Base-by-base conservation (phyloP, 2,329 filamentous ascomycete genomes). In the Botryosphaeria dothidea region DNA sequence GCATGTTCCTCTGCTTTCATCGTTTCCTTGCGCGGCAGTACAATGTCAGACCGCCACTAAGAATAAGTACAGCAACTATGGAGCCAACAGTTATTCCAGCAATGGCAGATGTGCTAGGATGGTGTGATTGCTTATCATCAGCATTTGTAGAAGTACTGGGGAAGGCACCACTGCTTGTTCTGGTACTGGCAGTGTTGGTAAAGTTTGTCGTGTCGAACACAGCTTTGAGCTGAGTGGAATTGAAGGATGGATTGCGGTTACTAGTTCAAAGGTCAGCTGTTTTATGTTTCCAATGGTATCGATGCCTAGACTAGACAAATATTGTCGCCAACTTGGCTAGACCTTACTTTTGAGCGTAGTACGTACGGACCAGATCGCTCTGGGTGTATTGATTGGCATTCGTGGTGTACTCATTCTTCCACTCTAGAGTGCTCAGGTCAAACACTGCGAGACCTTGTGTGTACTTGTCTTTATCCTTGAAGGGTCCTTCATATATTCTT, bases 401-500 rank as follows among this genome's bases (percentile, higher is more conserved):
- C 8, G 63, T 43, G 8, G 21, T 51, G 23, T 61, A 65, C 17
- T 65, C 27, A 23, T 8, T 27, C 8, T 41, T 38, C 43, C 56
- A 65, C 31, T 48, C 34, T 17, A 65, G 29, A 11, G 51, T 58
- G 11, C 21, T 46, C 52, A 65, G 9, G 52, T 65, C 62, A 51
- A 57, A 65, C 4, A 65, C 36, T 23, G 52, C 56, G 19, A 65
- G 51, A 3, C 62, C 62, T 23, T 66, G 58, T 23, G 48, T 48
- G 31, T 58, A 62, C 15, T 51, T 45, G n/a, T 66, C 64, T 15
- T 34, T 48, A n/a, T 29, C 52, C 15, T 25, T 56, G 4, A 66
- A 66, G 11, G 45, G 19, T 1, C 31, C 38, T 2, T 45, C 13
- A 31, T 66, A 66, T 25, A 57, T 63, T 9, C 29, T 29, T 0